Evolutionary conservation across 1,139 yeast species (phyloP).

Genomic region (Kluyveromyces sp.): DNA sequence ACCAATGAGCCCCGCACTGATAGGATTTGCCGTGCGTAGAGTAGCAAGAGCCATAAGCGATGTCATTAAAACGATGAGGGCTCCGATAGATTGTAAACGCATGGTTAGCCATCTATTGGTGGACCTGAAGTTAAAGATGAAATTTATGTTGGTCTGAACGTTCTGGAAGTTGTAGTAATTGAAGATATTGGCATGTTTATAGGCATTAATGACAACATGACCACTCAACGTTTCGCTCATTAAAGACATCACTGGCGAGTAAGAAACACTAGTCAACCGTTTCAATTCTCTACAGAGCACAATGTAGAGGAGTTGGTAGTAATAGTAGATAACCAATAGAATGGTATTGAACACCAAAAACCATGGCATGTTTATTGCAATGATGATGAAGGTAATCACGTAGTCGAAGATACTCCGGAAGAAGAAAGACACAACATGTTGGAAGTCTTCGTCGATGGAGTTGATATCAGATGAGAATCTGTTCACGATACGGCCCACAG

Average conservation of each 20-base stretch:
- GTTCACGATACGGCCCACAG: conserved; percentile 67
- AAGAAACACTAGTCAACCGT: conserved; percentile 44
- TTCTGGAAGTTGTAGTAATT: conserved; percentile 48
- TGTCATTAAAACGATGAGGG: conserved; percentile 53
- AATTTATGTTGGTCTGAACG: conserved; percentile 56
- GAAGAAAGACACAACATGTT: conserved; percentile 41
- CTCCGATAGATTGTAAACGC: conserved; percentile 63
- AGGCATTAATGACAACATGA: conserved; percentile 54
- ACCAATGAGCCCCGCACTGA: conserved; percentile 67
- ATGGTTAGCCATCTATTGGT: conserved; percentile 68
- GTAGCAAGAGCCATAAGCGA: conserved; percentile 52
- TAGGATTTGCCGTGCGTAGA: conserved; percentile 40
- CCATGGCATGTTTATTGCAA: conserved; percentile 46
- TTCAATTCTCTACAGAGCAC: conserved; percentile 51
- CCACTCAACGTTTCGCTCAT: conserved; percentile 58
- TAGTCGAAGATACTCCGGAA: conserved; percentile 40
- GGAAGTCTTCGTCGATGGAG: conserved; percentile 50
- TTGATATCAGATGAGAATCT: conserved; percentile 66
- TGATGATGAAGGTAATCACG: conserved; percentile 43
- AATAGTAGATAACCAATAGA: conserved; percentile 41
- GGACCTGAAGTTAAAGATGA: conserved; percentile 49
- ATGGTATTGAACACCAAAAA: conserved; percentile 40
- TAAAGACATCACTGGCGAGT: conserved; percentile 59
- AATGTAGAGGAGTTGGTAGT: conserved; percentile 48
- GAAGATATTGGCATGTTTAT: conserved; percentile 46